phyloP scores from a whole-genome alignment of 1,284 basidiomycete species.

The Ganoderma leucocontextum region DNA sequence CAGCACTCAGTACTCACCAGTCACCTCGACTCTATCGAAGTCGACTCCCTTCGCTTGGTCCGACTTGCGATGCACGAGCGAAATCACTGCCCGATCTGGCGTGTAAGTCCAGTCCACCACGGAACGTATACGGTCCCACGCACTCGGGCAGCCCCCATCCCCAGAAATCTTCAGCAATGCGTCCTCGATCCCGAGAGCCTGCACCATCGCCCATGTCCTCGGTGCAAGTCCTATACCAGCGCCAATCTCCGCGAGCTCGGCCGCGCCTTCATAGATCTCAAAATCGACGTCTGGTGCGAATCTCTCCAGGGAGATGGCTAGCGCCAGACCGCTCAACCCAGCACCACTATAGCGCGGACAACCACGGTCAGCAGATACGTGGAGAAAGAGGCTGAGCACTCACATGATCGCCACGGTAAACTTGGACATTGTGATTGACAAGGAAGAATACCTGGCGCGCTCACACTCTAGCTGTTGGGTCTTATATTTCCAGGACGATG shows the following conservation, averaged over 20 bases:
- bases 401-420: slow-evolving; percentile 27
- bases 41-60: slow-evolving; percentile 48
- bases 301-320: slow-evolving; percentile 47
- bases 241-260: slow-evolving; percentile 56
- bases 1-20: slow-evolving; percentile 44
- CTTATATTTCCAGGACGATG: not conserved
- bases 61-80: slow-evolving; percentile 18
- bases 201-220: slow-evolving; percentile 58
- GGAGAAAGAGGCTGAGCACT: not conserved
- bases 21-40: slow-evolving; percentile 54
- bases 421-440: slow-evolving; percentile 11
- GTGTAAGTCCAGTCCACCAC: not conserved
- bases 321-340: slow-evolving; percentile 47
- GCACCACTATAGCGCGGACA: slow-evolving; percentile 43
- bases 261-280: slow-evolving; percentile 59
- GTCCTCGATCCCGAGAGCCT: slow-evolving; percentile 56
- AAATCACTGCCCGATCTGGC: not conserved
- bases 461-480: not conserved
- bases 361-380: not conserved
- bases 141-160: slow-evolving; percentile 42
- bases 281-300: slow-evolving; percentile 46
- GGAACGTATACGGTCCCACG: not conserved
- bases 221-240: slow-evolving; percentile 65
- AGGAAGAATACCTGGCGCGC: not conserved
- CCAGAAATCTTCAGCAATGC: slow-evolving; percentile 52